Evolutionary conservation across 2,329 filamentous ascomycete genomes (phyloP).

Genomic region (Hypoxylon sp.): DNA sequence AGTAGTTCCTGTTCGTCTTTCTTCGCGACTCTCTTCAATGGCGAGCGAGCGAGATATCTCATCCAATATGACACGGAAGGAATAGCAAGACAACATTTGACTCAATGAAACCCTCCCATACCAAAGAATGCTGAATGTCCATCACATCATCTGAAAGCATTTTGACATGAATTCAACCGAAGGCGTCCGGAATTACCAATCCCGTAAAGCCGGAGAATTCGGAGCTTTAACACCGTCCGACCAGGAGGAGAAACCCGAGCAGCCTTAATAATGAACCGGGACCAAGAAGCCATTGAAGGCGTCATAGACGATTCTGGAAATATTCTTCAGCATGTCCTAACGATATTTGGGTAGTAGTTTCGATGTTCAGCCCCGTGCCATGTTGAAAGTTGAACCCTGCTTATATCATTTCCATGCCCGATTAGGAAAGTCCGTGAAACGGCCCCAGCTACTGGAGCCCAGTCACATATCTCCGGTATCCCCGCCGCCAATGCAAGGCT

Average conservation of each 20-base stretch:
- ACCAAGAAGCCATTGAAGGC: not conserved
- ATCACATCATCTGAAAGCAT: not conserved
- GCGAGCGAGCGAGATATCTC: too few species aligned
- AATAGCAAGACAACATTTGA: not conserved
- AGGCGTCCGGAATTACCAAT: slow-evolving; percentile 14
- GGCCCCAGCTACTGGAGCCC: not conserved
- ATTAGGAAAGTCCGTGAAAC: slow-evolving; percentile 8
- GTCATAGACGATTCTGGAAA: not conserved
- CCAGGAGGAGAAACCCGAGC: not conserved
- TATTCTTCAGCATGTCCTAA: not conserved
- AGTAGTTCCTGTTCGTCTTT: too few species aligned
- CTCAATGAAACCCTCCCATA: not conserved
- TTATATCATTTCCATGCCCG: not conserved
- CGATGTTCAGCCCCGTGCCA: not conserved
- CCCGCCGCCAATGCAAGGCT: not conserved
- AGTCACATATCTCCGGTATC: slow-evolving; percentile 8
- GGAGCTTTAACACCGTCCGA: not conserved
- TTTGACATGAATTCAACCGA: slow-evolving; percentile 15
- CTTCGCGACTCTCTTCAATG: too few species aligned
- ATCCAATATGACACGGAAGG: not conserved
- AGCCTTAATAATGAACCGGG: not conserved
- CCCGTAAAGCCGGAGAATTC: slow-evolving; percentile 7
- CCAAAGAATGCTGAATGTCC: not conserved
- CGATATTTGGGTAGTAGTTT: not conserved
- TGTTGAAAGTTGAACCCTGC: not conserved